phyloP scores from a whole-genome alignment of 192 early-diverging fungal genomes.

The Coemansia erecta region DNA sequence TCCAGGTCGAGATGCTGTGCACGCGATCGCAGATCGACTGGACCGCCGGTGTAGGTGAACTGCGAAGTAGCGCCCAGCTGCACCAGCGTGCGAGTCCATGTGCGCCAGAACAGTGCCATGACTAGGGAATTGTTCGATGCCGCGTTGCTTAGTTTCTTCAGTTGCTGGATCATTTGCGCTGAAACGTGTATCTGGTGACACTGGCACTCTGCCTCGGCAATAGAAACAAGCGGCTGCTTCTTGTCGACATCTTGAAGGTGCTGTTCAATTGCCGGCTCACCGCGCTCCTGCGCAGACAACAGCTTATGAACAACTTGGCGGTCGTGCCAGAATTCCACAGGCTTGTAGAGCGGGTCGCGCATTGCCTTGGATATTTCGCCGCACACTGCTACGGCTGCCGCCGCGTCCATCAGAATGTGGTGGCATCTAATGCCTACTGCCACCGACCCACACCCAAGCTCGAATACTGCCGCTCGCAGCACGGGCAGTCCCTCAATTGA shows the following conservation, averaged over 20 bases:
- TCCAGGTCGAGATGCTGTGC: background rate
- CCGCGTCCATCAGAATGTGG: slow-evolving; percentile 20
- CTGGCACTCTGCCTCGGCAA: background rate
- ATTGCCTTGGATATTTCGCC: slow-evolving; percentile 1
- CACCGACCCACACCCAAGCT: slow-evolving; percentile 9
- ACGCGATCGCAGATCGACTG: slow-evolving; percentile 17
- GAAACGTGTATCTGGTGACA: background rate
- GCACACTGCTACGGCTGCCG: slow-evolving; percentile 4
- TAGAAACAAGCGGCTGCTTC: background rate
- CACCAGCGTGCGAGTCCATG: slow-evolving; percentile 16
- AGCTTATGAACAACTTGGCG: background rate
- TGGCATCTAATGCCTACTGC: slow-evolving; percentile 13
- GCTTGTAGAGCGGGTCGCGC: no score
- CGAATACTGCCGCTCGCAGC: slow-evolving; percentile 6
- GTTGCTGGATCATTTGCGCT: background rate
- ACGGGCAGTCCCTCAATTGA: slow-evolving; percentile 12
- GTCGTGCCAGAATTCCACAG: slow-evolving; percentile 1
- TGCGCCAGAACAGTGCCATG: slow-evolving; percentile 36
- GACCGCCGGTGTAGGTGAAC: slow-evolving; percentile 20
- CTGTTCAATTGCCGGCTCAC: no score
- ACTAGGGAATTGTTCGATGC: slow-evolving; percentile 16
- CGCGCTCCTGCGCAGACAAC: background rate
- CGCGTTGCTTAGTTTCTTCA: background rate
- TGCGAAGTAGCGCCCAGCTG: slow-evolving; percentile 5
- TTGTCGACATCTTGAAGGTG: no score